These are phyloP conservation scores for Bullera alba DNA, from an alignment of 768 basidiomycete genomes.

Conservation along the genomic window DNA sequence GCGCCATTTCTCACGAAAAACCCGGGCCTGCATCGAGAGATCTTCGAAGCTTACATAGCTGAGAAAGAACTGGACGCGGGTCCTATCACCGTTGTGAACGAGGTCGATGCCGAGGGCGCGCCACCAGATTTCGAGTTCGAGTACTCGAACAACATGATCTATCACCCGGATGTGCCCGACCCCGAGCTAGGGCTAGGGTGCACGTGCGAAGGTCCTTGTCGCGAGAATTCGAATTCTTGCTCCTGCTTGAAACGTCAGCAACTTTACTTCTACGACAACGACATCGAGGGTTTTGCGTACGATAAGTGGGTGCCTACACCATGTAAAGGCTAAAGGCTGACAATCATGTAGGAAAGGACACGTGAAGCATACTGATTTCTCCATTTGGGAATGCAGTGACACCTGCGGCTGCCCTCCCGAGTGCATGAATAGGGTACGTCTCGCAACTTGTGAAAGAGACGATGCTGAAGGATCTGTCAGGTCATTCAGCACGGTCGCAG, in stretches of 20 bases:
- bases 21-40: constrained; percentile 42
- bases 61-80: constrained; percentile 69
- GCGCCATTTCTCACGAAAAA: constrained; percentile 13
- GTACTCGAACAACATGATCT: constrained; percentile 77
- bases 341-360: not conserved
- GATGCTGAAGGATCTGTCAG: no score
- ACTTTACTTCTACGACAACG: constrained; percentile 47
- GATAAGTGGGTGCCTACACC: constrained; percentile 47
- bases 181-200: constrained; percentile 66
- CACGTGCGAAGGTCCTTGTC: constrained; percentile 66
- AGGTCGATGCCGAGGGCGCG: constrained; percentile 59
- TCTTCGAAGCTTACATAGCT: constrained; percentile 62
- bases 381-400: constrained; percentile 77
- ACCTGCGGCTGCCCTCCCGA: constrained; percentile 72
- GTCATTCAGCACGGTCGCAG: constrained; percentile 76
- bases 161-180: constrained; percentile 60
- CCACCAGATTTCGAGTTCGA: constrained; percentile 77
- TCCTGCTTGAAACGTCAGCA: constrained; percentile 60
- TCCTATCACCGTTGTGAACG: constrained; percentile 60
- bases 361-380: constrained; percentile 11
- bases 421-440: constrained; percentile 69
- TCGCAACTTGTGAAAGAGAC: no score
- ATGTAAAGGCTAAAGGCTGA: not conserved
- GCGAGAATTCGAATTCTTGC: constrained; percentile 67
- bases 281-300: constrained; percentile 60